These are phyloP conservation scores for Dispira simplex DNA, from an alignment of 192 early-diverging fungal genomes.

Conservation along the genomic window DNA sequence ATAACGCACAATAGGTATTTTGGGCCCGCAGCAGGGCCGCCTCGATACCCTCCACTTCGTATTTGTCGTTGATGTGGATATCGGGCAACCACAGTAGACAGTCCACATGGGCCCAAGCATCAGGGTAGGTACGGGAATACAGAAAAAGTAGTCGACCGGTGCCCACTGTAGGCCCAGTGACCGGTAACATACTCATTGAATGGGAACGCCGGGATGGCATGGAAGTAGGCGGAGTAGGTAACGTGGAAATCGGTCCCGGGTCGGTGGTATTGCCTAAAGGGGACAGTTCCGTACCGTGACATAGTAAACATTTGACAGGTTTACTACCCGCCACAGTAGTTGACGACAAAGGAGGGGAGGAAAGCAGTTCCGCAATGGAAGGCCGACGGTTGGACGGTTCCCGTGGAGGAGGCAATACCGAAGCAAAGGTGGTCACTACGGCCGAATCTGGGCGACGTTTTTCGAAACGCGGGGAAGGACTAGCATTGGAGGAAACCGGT, in stretches of 20 bases:
- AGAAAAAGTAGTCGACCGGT: conserved; percentile 1
- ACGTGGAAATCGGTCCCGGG: neutral
- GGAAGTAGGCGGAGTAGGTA: neutral
- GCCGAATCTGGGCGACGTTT: neutral
- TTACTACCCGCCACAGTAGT: neutral
- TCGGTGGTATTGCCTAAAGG: neutral
- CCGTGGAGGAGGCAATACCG: neutral
- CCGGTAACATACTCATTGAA: neutral
- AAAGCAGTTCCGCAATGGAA: neutral
- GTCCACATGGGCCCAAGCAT: conserved; percentile 4
- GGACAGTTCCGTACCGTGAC: conserved; percentile 5
- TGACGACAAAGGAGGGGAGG: neutral
- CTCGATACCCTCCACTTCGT: conserved; percentile 9
- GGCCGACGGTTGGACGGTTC: neutral
- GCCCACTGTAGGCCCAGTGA: neutral
- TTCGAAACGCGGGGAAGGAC: neutral
- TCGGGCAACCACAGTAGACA: conserved; percentile 2
- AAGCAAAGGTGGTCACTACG: neutral
- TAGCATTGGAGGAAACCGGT: neutral
- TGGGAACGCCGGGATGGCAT: neutral
- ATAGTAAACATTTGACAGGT: conserved; percentile 1
- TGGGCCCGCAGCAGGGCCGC: conserved; percentile 4
- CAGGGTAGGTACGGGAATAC: conserved; percentile 1
- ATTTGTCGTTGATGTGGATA: conserved; percentile 6
- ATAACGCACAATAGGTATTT: neutral